These are phyloP conservation scores for Boletus subluridellus DNA, from an alignment of 1,284 basidiomycete genomes.

Conservation along the genomic window DNA sequence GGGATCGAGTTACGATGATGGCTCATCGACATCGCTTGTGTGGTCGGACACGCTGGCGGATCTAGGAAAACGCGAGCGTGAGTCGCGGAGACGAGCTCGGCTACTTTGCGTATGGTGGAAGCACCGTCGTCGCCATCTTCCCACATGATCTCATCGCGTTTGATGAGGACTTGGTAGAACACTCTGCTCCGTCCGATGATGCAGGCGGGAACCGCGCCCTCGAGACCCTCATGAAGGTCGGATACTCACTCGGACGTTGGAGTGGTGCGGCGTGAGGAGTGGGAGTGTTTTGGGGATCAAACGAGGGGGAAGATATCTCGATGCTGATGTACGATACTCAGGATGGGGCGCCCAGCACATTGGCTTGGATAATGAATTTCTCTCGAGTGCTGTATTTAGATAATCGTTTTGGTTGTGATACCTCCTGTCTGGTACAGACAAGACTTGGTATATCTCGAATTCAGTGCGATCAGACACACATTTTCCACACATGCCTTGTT, in stretches of 20 bases:
- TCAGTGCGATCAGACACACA: not conserved
- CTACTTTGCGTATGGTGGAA: slow-evolving; percentile 68
- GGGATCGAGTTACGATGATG: not conserved
- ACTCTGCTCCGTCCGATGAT: slow-evolving; percentile 40
- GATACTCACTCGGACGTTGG: slow-evolving; percentile 29
- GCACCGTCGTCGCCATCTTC: slow-evolving; percentile 66
- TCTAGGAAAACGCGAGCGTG: slow-evolving; percentile 35
- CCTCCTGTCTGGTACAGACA: too few relatives aligned
- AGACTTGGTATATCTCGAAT: not conserved
- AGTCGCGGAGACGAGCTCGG: slow-evolving; percentile 58
- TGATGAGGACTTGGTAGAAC: slow-evolving; percentile 64
- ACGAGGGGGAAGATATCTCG: too few relatives aligned
- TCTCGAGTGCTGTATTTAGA: not conserved
- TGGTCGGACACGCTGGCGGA: slow-evolving; percentile 19
- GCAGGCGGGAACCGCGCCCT: slow-evolving; percentile 26
- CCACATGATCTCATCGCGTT: slow-evolving; percentile 57
- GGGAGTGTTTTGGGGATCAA: not conserved
- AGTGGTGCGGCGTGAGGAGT: slow-evolving; percentile 6
- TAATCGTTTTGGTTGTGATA: too few relatives aligned
- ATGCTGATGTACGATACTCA: not conserved
- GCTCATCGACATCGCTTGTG: slow-evolving; percentile 22
- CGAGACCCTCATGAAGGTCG: slow-evolving; percentile 71
- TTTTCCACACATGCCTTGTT: not conserved
- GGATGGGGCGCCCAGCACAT: not conserved
- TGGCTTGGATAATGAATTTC: not conserved